Base-by-base conservation (phyloP, 2,329 filamentous ascomycete species). In the Blastomyces percursus region DNA sequence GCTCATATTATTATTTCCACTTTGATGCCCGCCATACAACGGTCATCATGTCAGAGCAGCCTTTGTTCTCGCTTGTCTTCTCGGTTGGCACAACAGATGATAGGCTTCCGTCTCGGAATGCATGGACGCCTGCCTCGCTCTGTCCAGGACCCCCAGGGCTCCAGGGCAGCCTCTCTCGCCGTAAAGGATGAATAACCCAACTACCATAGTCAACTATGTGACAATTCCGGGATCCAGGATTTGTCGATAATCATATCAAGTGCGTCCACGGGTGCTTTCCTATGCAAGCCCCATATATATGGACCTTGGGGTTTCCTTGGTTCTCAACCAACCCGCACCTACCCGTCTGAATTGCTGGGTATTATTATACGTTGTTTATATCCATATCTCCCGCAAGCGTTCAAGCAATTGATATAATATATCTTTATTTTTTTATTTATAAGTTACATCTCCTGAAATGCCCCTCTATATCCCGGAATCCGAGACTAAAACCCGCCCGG, bases 21-120 rank as follows among this genome's bases (percentile, higher is more conserved):
- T 12, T 55, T 14, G 50, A 52, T 32, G 24, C 50, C 27, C 12
- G 14, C 12, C 50, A 51, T 16, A 32, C 30, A 38, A 55, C 19
- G 27, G 27, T 27, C 21, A 16, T 42, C 35, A 27, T 42, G n/a
- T 27, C 27, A 11, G 54, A 27, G 40, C 11, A 21, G 14, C 54
- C 52, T 55, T 35, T 42, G 54, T 42, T 57, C 35, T 57, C 54
- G 54, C 54, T 57, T 57, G 54, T 57, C 54, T 42, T 35, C 54
- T 57, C 54, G 35, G 54, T 27, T 57, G 54, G 21, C 35, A 42
- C 35, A 35, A 21, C 54, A 57, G n/a, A 57, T 42, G 35, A 57
- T 57, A 40, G 32, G 54, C 35, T 57, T 42, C n/a, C 21, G 54
- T 24, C n/a, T 9, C 35, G 35, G 32, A 21, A 4, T 57, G 54